Evolutionary conservation across 2,329 filamentous ascomycete species (phyloP).

Genomic region (Penicillium sp.): DNA sequence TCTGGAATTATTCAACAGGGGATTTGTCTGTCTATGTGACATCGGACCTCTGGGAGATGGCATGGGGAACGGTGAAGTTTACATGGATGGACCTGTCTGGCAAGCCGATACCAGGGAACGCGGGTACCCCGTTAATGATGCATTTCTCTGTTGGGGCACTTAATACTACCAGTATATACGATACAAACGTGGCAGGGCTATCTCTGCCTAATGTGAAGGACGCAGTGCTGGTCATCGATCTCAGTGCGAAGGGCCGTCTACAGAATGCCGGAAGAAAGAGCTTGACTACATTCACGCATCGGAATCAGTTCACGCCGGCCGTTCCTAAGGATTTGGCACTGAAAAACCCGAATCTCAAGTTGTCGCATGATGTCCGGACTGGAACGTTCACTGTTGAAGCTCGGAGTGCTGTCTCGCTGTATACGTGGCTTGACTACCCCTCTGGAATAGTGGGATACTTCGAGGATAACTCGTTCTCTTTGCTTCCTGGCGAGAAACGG

Average conservation of each 20-base stretch:
- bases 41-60: slow-evolving; percentile 56
- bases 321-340: slow-evolving; percentile 48
- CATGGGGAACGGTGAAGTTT: slow-evolving; percentile 47
- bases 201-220: slow-evolving; percentile 35
- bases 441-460: slow-evolving; percentile 51
- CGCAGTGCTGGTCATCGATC: slow-evolving; percentile 45
- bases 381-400: slow-evolving; percentile 50
- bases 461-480: slow-evolving; percentile 54
- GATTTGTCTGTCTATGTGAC: slow-evolving; percentile 55
- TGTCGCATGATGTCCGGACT: slow-evolving; percentile 33
- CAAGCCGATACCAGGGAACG: slow-evolving; percentile 37
- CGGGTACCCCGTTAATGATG: slow-evolving; percentile 33
- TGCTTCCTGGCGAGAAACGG: slow-evolving; percentile 47
- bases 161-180: slow-evolving; percentile 52
- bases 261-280: slow-evolving; percentile 45
- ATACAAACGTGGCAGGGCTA: slow-evolving; percentile 39
- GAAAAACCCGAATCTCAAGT: slow-evolving; percentile 49
- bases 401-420: slow-evolving; percentile 50
- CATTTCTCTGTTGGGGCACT: slow-evolving; percentile 50
- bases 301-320: slow-evolving; percentile 51
- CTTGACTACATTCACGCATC: slow-evolving; percentile 45
- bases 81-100: slow-evolving; percentile 55
- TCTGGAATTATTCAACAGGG: slow-evolving; percentile 52
- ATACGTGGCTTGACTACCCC: slow-evolving; percentile 57
- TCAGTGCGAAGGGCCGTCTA: slow-evolving; percentile 46